phyloP scores from a whole-genome alignment of 768 basidiomycete genomes.

The Mycena indigotica region DNA sequence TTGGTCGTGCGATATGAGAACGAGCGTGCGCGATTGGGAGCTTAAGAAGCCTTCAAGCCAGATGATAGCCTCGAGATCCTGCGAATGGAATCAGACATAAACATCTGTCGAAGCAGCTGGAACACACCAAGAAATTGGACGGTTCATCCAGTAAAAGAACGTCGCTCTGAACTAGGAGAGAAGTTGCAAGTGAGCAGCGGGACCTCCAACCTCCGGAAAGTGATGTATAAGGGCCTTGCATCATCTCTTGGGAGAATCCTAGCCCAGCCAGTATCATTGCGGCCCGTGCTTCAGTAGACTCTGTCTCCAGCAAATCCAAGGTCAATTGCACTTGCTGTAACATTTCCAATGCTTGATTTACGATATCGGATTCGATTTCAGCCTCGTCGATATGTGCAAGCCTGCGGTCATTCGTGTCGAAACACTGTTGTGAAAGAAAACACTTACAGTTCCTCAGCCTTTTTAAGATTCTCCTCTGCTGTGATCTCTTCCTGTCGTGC shows the following conservation, averaged over 20 bases:
- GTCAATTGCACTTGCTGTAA: slow-evolving; percentile 20
- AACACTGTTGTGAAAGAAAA: slow-evolving; percentile 24
- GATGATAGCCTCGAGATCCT: slow-evolving; percentile 53
- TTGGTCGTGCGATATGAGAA: slow-evolving; percentile 68
- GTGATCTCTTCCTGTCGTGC: slow-evolving; percentile 54
- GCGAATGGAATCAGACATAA: neutral
- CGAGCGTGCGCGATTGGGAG: slow-evolving; percentile 48
- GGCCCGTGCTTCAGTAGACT: slow-evolving; percentile 50
- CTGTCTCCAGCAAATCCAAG: slow-evolving; percentile 34
- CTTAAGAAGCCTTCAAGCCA: slow-evolving; percentile 58
- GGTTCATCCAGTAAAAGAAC: slow-evolving; percentile 64
- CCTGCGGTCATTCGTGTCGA: slow-evolving; percentile 18
- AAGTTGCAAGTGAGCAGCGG: slow-evolving; percentile 58
- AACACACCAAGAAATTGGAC: slow-evolving; percentile 44
- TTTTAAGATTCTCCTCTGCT: slow-evolving; percentile 44
- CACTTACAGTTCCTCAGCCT: slow-evolving; percentile 33
- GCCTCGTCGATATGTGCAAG: slow-evolving; percentile 23
- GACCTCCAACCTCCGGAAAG: slow-evolving; percentile 71
- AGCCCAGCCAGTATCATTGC: slow-evolving; percentile 57
- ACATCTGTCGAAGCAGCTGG: too few species aligned
- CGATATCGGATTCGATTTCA: slow-evolving; percentile 29
- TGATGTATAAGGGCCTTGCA: slow-evolving; percentile 42
- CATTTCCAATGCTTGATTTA: slow-evolving; percentile 22
- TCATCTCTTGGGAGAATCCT: slow-evolving; percentile 50
- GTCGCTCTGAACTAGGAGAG: slow-evolving; percentile 58